Evolutionary conservation across 345 rosid species (phyloP), one percentile per base, ranked within the genome.

Genomic region (Populus alba): DNA sequence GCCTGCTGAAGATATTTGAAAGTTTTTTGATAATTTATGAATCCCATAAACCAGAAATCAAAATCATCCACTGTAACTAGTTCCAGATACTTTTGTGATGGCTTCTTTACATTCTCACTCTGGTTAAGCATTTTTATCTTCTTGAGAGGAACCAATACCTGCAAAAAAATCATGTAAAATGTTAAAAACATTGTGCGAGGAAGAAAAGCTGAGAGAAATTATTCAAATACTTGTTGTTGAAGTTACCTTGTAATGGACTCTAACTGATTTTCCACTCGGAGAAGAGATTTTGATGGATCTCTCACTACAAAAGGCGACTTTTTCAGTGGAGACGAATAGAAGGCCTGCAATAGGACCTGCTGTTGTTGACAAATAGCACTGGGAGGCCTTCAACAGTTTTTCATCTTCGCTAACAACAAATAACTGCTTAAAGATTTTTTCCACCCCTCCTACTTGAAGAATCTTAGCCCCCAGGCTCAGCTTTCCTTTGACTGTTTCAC

Each of bases 21-120:
- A 74, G 97, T 89, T 82, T 89, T 95, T 78, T 90, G 88, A 74
- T 89, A 83, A 74, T 90, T 93, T 39, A 87, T 68, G 86, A 95
- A 93, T 0, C 99, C 98, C 93, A 93, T 91, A 68, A 93, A 92
- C 98, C 98, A 93, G 90, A 95, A 95, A 63, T 95, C 96, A 62
- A 89, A 93, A 76, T 66, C 77, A 75, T 95, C 97, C 2, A 84
- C 88, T 0, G 97, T 95, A 16, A 85, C 87, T 38, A 93, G 74
- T 81, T 95, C 90, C 29, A 91, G 77, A 81, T 88, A 91, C 87
- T 95, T 92, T 38, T 91, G 85, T 13, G 94, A 88, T 70, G 95
- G 94, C 43, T 83, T 90, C 91, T 91, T 84, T 61, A 69, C 81
- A 79, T 90, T 89, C 78, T 81, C 83, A 63, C 89, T 86, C 43